Conservation (phyloP, 306 rosid genomes). For the Lathyrus sativus region DNA sequence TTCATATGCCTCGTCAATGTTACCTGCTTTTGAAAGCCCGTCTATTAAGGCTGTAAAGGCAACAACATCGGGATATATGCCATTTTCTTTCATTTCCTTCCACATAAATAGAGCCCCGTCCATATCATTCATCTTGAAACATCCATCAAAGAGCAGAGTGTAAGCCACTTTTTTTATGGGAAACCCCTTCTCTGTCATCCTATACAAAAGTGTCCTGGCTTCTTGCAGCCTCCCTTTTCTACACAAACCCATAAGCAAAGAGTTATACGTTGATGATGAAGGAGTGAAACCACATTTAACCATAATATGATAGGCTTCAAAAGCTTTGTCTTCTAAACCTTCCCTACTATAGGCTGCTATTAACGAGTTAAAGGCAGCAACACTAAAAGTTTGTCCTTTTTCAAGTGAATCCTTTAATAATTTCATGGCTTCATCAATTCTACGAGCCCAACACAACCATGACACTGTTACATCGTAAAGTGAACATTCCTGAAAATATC, state of each 20-base stretch:
- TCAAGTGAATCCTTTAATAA: slow-evolving; percentile 19
- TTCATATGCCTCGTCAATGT: slow-evolving; percentile 21
- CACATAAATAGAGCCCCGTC: slow-evolving; percentile 21
- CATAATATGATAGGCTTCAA: slow-evolving; percentile 29
- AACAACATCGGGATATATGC: slow-evolving; percentile 31
- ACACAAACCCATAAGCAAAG: slow-evolving; percentile 35
- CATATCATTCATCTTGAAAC: slow-evolving; percentile 30
- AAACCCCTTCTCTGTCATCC: slow-evolving; percentile 34
- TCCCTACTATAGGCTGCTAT: slow-evolving; percentile 30
- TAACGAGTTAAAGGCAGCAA: slow-evolving; percentile 31
- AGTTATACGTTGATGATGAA: slow-evolving; percentile 23
- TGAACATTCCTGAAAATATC: slow-evolving; percentile 20
- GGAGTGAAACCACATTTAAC: slow-evolving; percentile 29
- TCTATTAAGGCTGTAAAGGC: slow-evolving; percentile 31
- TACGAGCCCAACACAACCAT: slow-evolving; percentile 30
- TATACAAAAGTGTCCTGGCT: slow-evolving; percentile 23
- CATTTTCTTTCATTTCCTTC: slow-evolving; percentile 34
- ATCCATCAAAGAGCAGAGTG: slow-evolving; percentile 34
- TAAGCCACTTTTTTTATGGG: slow-evolving; percentile 29
- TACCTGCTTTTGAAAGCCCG: slow-evolving; percentile 28
- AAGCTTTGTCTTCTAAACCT: slow-evolving; percentile 29
- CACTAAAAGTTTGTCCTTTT: slow-evolving; percentile 25
- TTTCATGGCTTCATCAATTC: slow-evolving; percentile 21
- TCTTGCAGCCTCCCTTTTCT: slow-evolving; percentile 29
- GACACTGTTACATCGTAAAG: slow-evolving; percentile 4